These are phyloP conservation scores for Globisporangium iwayamae DNA, from an alignment of 352 stramenopile species.

Conservation along the genomic window DNA sequence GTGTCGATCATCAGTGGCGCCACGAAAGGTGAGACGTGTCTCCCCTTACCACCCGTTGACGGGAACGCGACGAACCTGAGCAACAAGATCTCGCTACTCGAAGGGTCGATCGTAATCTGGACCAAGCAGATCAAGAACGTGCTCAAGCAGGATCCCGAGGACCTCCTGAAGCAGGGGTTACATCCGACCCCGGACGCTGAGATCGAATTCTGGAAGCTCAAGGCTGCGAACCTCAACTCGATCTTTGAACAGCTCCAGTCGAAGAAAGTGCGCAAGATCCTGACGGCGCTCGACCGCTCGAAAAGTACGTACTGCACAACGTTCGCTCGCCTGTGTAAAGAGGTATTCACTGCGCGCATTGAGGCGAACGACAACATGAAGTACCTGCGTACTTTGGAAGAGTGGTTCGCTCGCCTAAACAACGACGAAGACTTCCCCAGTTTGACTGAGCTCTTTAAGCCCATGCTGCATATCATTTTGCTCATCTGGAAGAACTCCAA, in stretches of 20 bases:
- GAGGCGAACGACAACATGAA: constrained; percentile 99
- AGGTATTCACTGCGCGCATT: constrained; percentile 94
- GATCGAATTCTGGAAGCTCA: constrained; percentile 98
- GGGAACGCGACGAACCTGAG: constrained; percentile 73
- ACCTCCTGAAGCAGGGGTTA: constrained; percentile 93
- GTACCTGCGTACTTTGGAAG: constrained; percentile 94
- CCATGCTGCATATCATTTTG: constrained; percentile 98
- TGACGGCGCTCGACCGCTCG: constrained; percentile 92
- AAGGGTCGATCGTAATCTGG: constrained; percentile 98
- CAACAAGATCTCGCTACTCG: constrained; percentile 95
- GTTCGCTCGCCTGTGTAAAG: constrained; percentile 96
- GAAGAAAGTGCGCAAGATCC: constrained; percentile 93
- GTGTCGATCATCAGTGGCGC: constrained; percentile 96
- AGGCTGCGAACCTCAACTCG: constrained; percentile 93
- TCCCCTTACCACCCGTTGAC: constrained; percentile 93
- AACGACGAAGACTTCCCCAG: constrained; percentile 94
- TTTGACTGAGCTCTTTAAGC: constrained; percentile 94
- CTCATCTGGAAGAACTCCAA: constrained; percentile 99
- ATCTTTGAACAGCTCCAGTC: constrained; percentile 94
- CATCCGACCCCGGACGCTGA: constrained; percentile 97
- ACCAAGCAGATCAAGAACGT: constrained; percentile 99
- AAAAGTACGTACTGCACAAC: constrained; percentile 97
- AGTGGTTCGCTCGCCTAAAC: constrained; percentile 96
- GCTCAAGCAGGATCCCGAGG: constrained; percentile 97
- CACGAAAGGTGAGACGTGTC: constrained; percentile 96